Evolutionary conservation across 169 alveolate species (phyloP).

Genomic region (Babesia ovata): DNA sequence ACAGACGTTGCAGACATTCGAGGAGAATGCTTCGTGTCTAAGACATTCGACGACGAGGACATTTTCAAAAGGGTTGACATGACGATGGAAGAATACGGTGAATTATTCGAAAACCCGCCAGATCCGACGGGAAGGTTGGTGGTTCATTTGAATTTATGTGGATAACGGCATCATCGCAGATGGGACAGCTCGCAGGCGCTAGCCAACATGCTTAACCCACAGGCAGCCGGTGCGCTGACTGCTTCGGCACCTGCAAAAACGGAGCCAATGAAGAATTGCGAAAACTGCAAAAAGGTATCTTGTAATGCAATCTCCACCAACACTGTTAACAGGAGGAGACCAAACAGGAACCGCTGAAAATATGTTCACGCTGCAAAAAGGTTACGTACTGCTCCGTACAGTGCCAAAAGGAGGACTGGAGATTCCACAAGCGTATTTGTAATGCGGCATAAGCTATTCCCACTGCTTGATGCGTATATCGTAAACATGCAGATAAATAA

Average conservation of each 20-base stretch:
- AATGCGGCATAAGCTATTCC: constrained; percentile 10
- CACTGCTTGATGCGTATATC: no score
- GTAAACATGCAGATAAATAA: no score
- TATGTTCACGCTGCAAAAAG: constrained; percentile 85
- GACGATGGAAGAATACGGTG: constrained; percentile 77
- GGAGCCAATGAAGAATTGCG: constrained; percentile 56
- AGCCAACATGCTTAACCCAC: constrained; percentile 44
- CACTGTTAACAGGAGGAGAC: constrained; percentile 40
- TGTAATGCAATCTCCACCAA: not conserved
- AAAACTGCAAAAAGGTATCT: constrained; percentile 73
- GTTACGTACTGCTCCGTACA: constrained; percentile 83
- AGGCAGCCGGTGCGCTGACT: constrained; percentile 1
- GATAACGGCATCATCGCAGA: constrained; percentile 13
- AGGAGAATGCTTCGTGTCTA: constrained; percentile 88
- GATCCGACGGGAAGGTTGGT: constrained; percentile 80
- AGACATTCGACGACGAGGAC: constrained; percentile 87
- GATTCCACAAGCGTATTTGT: constrained; percentile 83
- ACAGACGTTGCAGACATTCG: constrained; percentile 71
- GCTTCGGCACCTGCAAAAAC: not conserved
- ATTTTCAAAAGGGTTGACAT: constrained; percentile 81
- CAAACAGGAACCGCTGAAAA: constrained; percentile 39
- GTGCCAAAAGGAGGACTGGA: constrained; percentile 88
- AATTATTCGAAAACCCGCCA: constrained; percentile 83
- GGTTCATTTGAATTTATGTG: not conserved
- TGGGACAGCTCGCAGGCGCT: constrained; percentile 71